A percentile compares a stretch with the other conserved stretches of the same genome.
Conservation (phyloP, 2,329 filamentous ascomycete genomes). For the Arthroderma sp. region DNA sequence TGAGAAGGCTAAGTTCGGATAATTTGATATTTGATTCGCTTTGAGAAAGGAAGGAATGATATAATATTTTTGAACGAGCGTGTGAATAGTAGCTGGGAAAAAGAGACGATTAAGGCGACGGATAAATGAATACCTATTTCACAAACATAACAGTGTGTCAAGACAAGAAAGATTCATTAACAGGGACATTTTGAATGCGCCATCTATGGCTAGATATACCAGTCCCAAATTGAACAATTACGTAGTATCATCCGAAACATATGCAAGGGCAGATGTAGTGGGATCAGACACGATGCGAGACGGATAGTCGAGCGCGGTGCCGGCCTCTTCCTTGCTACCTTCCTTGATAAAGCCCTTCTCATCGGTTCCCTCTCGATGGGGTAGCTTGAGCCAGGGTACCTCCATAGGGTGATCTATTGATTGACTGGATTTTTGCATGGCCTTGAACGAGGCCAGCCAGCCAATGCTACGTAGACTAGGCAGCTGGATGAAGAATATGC, state of each 20-base stretch:
- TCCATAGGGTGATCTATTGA: background rate
- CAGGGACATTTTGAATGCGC: background rate
- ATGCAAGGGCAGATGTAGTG: background rate
- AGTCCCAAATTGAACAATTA: background rate
- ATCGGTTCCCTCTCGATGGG: background rate
- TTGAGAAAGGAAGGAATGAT: background rate
- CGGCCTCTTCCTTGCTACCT: background rate
- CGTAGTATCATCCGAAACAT: constrained; percentile 3
- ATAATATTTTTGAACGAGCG: background rate
- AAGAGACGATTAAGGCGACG: background rate
- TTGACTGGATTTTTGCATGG: background rate
- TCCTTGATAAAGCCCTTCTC: constrained; percentile 3
- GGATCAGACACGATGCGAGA: background rate
- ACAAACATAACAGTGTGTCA: background rate
- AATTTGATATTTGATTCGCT: too few species aligned
- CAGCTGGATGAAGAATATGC: background rate
- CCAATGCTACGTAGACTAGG: background rate
- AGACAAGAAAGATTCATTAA: background rate
- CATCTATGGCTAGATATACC: background rate
- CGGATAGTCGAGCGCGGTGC: constrained; percentile 1
- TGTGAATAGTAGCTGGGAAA: background rate
- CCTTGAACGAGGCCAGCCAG: background rate
- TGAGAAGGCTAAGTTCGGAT: too few species aligned
- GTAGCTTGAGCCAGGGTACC: constrained; percentile 1
- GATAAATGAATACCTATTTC: background rate